phyloP scores from a whole-genome alignment of 164 flowering plant genomes.

The grape (Vitis vinifera) region DNA sequence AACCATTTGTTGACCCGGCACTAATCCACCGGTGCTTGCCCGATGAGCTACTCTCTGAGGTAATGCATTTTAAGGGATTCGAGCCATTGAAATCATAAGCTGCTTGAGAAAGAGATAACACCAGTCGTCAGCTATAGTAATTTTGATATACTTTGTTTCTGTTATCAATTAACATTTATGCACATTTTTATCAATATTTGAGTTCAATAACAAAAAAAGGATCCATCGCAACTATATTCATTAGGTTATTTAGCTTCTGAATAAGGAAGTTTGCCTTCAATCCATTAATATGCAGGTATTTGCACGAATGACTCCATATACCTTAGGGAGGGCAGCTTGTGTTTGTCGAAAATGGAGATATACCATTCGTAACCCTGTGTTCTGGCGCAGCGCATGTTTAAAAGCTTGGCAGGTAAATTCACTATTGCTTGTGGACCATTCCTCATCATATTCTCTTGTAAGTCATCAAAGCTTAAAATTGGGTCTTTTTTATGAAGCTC shows the following conservation, averaged over 20 bases:
- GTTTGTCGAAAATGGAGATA: constrained; percentile 99
- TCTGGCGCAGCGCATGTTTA: constrained; percentile 93
- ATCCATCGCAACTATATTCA: too few relatives aligned
- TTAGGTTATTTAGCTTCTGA: too few relatives aligned
- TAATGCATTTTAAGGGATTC: constrained; percentile 14
- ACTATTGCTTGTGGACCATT: background rate
- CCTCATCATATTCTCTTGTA: background rate
- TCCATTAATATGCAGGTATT: constrained; percentile 59
- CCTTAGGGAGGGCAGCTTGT: constrained; percentile 86
- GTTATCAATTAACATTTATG: background rate
- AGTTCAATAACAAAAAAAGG: too few relatives aligned
- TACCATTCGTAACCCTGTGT: constrained; percentile 81
- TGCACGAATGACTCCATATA: constrained; percentile 72
- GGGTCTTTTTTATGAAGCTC: constrained; percentile 37
- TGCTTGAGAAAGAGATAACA: background rate
- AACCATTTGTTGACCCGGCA: constrained; percentile 58
- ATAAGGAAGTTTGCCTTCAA: too few relatives aligned
- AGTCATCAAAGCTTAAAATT: background rate
- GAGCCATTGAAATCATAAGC: background rate
- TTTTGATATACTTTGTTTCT: background rate
- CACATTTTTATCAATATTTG: too few relatives aligned
- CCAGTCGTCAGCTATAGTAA: too few relatives aligned
- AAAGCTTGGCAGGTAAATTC: constrained; percentile 87
- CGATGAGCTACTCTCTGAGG: constrained; percentile 90
- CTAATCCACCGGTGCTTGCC: constrained; percentile 80